Conservation (phyloP, 225 moss, liverwort and hornwort species). For the Thuidium tamariscinum region DNA sequence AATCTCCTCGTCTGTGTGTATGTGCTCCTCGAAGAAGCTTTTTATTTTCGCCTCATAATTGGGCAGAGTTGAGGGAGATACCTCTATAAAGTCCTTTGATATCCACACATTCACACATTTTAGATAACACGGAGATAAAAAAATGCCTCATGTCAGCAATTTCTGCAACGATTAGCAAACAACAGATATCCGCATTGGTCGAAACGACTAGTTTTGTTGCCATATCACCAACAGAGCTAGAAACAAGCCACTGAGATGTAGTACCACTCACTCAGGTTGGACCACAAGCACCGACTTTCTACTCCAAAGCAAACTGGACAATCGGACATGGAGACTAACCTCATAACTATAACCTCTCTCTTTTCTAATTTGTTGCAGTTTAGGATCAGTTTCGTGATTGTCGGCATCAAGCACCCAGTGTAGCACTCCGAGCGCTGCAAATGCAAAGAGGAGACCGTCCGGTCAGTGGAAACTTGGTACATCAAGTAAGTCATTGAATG, state of each 20-base stretch:
- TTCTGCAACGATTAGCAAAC: neutral
- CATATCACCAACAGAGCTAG: neutral
- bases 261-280: neutral
- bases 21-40: conserved; percentile 80
- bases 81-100: conserved; percentile 58
- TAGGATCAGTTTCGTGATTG: conserved; percentile 47
- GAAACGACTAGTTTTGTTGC: neutral
- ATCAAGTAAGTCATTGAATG: neutral
- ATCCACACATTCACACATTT: neutral
- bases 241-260: neutral
- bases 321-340: conserved; percentile 12
- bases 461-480: neutral
- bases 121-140: neutral
- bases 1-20: conserved; percentile 92
- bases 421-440: conserved; percentile 66
- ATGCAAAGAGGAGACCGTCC: neutral
- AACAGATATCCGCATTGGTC: neutral
- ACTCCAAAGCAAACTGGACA: neutral
- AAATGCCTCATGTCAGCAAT: neutral
- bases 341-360: conserved; percentile 79
- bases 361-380: conserved; percentile 57
- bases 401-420: conserved; percentile 88
- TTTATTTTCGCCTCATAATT: conserved; percentile 79
- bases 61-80: conserved; percentile 45
- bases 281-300: neutral